A percentile compares a stretch with the other conserved stretches of the same genome.
These are phyloP conservation scores for Cucurbita argyrosperma DNA, from an alignment of 306 rosid genomes.

Conservation along the genomic window DNA sequence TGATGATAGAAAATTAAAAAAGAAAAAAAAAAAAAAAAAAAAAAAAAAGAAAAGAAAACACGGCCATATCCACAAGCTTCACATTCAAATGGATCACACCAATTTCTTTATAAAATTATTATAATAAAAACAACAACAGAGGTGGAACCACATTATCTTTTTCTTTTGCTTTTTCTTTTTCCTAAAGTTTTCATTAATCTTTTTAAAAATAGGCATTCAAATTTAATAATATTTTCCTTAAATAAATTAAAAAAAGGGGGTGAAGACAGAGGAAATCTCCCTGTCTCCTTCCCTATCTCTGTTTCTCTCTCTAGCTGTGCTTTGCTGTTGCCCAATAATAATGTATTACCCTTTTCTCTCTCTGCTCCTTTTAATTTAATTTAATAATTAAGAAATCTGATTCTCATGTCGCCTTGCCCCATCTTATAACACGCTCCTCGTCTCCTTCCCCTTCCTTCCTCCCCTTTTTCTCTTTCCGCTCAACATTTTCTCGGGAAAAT, in stretches of 20 bases:
- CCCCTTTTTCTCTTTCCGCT: not conserved
- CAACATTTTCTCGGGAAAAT: not conserved
- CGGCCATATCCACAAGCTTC: not conserved
- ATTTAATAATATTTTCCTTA: not conserved
- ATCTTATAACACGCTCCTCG: not conserved
- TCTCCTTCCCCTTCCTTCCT: not conserved
- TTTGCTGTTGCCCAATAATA: constrained; percentile 4
- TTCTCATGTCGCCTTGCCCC: not conserved
- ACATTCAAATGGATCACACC: too few species aligned
- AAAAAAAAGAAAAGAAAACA: not conserved
- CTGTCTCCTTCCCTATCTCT: not conserved
- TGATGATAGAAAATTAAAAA: not conserved
- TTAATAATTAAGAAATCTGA: not conserved
- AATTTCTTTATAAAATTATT: too few species aligned
- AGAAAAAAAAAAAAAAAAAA: too few species aligned
- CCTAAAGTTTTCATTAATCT: too few species aligned
- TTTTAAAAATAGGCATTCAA: too few species aligned
- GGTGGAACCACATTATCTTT: too few species aligned
- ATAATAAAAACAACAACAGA: too few species aligned
- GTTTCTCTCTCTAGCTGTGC: not conserved
- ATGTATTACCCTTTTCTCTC: not conserved
- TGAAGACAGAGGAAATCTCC: not conserved
- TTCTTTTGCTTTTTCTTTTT: too few species aligned
- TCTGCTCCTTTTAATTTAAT: not conserved
- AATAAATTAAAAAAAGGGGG: not conserved